Base-by-base conservation (phyloP, 768 basidiomycete genomes). In the Nidularia pulvinata region DNA sequence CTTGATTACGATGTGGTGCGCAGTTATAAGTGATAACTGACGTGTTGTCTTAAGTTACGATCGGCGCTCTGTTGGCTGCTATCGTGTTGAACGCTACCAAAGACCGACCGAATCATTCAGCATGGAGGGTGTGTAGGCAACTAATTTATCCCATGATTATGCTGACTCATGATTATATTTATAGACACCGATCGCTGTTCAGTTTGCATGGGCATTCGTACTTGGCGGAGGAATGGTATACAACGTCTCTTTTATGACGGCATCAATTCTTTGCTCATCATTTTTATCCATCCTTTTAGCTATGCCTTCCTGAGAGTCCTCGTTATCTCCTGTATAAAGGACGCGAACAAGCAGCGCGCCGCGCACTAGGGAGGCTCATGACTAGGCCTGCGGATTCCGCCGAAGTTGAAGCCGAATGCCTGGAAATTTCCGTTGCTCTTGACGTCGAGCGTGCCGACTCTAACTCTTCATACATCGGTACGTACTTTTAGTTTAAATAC, bases 191-290 rank as follows among this genome's bases (percentile, higher is more conserved):
- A 86, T 88, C 58, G 76, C 79, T 39, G 68, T 93, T 49, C 91
- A 93, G 66, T 90, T 93, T 65, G 76, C 83, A 45, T 94, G 90
- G 90, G 90, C 86, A 32, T 65, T 76, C 56, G 70, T 93, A 60
- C 85, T 94, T 53, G 78, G 76, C 42, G 61, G 60, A 49, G 93
- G 93, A 55, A 89, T 95, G 79, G 60, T 83, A 19, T 19, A 19
- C 19, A 19, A 19, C 1, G 19, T 19, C 19, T 19, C 19, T 19
- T 19, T 19, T 19, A 19, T 19, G 19, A 19, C 19, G 19, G 19
- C 19, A 19, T 19, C 19, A 19, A 19, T 19, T 19, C 19, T 19
- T 19, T 19, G 19, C 19, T 19, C 19, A 19, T 19, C 19, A 19
- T 19, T 19, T 19, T 19, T 19, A 19, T 19, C 19, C 19, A 19